Percentiles rank a stretch among this genome's conserved stretches.
Conservation (phyloP, 345 rosid genomes). For the Camelina neglecta region DNA sequence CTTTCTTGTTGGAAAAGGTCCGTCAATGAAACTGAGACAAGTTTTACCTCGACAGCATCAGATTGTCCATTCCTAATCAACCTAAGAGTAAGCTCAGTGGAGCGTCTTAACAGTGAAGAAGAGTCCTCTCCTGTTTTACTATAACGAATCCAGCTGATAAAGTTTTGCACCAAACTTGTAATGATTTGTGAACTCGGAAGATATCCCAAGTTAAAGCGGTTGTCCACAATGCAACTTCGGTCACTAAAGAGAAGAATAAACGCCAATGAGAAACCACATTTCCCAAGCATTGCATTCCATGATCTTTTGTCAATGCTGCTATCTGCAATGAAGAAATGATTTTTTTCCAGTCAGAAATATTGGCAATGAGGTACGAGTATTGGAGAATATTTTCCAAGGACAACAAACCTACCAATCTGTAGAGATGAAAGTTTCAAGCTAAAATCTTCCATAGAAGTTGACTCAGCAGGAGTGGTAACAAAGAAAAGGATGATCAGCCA, state of each 20-base stretch:
- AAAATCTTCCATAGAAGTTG: conserved; percentile 78
- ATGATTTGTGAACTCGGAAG: conserved; percentile 66
- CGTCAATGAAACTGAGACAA: conserved; percentile 15
- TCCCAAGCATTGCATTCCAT: conserved; percentile 79
- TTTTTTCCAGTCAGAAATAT: conserved; percentile 17
- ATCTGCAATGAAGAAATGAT: conserved; percentile 56
- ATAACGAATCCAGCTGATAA: conserved; percentile 85
- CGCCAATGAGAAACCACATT: conserved; percentile 81
- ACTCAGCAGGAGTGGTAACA: conserved; percentile 74
- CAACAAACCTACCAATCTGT: conserved; percentile 70
- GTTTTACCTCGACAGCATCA: conserved; percentile 80
- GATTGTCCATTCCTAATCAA: conserved; percentile 84
- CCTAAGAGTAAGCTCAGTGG: conserved; percentile 71
- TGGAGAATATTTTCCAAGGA: conserved; percentile 20
- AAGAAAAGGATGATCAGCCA: conserved; percentile 82
- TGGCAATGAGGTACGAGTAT: conserved; percentile 20
- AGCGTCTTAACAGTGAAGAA: conserved; percentile 68
- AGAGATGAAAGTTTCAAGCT: conserved; percentile 89
- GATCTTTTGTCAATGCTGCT: conserved; percentile 65
- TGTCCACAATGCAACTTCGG: conserved; percentile 49
- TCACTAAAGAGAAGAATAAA: conserved; percentile 59
- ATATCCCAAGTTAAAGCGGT: conserved; percentile 42
- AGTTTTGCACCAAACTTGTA: conserved; percentile 59
- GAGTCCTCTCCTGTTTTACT: conserved; percentile 69
- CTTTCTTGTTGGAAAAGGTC: conserved; percentile 18